Percentiles rank a stretch among this genome's conserved stretches.
Evolutionary conservation across 345 rosid genomes (phyloP).

Genomic region (Orychophragmus violaceus): DNA sequence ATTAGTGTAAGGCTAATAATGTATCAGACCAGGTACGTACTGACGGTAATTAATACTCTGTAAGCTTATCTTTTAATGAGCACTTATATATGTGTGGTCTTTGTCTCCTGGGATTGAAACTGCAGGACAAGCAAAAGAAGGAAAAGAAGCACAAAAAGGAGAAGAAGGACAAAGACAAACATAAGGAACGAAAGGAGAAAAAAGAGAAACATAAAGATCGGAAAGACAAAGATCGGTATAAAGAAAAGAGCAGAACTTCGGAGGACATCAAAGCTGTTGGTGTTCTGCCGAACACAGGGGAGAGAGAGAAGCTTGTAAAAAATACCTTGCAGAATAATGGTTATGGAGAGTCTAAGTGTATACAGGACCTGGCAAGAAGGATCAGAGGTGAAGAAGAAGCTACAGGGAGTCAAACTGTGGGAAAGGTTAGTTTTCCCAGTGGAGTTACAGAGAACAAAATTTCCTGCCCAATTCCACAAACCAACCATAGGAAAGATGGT

Average conservation of each 20-base stretch:
- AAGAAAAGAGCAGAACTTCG: slow-evolving; percentile 31
- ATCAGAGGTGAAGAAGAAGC: slow-evolving; percentile 41
- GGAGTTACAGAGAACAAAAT: slow-evolving; percentile 21
- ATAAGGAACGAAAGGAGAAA: slow-evolving; percentile 37
- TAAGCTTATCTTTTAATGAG: background rate
- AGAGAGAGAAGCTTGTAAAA: slow-evolving; percentile 27
- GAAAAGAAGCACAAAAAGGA: slow-evolving; percentile 49
- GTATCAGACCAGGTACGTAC: background rate
- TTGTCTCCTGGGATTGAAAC: background rate
- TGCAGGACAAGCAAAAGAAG: slow-evolving; percentile 50
- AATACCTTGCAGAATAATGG: slow-evolving; percentile 29
- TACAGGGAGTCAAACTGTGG: slow-evolving; percentile 34
- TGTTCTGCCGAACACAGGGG: slow-evolving; percentile 25
- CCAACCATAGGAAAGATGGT: slow-evolving; percentile 23
- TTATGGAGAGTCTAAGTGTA: slow-evolving; percentile 35
- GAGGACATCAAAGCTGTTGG: slow-evolving; percentile 24
- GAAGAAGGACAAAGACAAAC: slow-evolving; percentile 45
- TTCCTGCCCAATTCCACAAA: slow-evolving; percentile 19
- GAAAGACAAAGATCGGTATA: slow-evolving; percentile 39
- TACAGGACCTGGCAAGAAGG: slow-evolving; percentile 51
- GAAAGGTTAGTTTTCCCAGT: slow-evolving; percentile 15
- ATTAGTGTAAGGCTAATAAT: background rate
- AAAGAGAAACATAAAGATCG: slow-evolving; percentile 46
- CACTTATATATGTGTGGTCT: slow-evolving; percentile 6
- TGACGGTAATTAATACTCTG: background rate